Percentiles rank a stretch among this genome's conserved stretches.
These are phyloP conservation scores for Leucocoprinus sp. DNA, from an alignment of 768 basidiomycete species.

Conservation along the genomic window DNA sequence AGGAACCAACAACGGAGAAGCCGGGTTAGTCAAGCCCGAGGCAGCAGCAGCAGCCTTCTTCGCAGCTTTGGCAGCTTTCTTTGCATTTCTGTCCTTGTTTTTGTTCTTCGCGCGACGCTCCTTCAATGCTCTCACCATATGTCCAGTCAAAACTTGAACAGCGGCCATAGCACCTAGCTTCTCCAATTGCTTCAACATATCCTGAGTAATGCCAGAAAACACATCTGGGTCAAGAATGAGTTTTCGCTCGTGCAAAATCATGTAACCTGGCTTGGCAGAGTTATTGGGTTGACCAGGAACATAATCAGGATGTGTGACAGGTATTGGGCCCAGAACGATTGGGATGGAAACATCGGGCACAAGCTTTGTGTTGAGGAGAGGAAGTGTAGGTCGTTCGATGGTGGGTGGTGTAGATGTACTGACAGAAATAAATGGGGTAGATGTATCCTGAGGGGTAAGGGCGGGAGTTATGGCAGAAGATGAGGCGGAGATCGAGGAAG, in stretches of 20 bases:
- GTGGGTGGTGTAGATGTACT: slow-evolving; percentile 13
- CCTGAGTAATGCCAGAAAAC: slow-evolving; percentile 67
- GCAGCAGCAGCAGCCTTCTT: slow-evolving; percentile 18
- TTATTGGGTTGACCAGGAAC: slow-evolving; percentile 39
- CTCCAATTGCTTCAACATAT: slow-evolving; percentile 70
- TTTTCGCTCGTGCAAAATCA: slow-evolving; percentile 78
- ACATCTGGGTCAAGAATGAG: slow-evolving; percentile 81
- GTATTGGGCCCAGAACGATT: slow-evolving; percentile 69
- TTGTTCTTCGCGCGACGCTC: slow-evolving; percentile 48
- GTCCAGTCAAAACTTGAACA: slow-evolving; percentile 70
- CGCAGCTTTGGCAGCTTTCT: slow-evolving; percentile 19
- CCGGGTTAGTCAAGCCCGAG: slow-evolving; percentile 6
- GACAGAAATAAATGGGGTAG: slow-evolving; percentile 15
- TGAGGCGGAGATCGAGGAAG: slow-evolving; percentile 17
- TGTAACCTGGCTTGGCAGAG: slow-evolving; percentile 46
- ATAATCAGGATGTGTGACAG: slow-evolving; percentile 49
- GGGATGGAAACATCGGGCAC: slow-evolving; percentile 62
- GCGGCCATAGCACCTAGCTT: slow-evolving; percentile 78
- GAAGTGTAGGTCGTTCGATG: slow-evolving; percentile 11
- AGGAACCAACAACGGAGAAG: slow-evolving; percentile 4
- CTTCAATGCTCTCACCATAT: slow-evolving; percentile 81
- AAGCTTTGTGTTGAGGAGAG: slow-evolving; percentile 10
- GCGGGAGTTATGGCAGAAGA: slow-evolving; percentile 14
- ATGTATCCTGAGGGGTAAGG: slow-evolving; percentile 15
- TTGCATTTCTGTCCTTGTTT: slow-evolving; percentile 30